Conservation (phyloP, 192 early-diverging fungal species). For the Backusella mclennaniae region DNA sequence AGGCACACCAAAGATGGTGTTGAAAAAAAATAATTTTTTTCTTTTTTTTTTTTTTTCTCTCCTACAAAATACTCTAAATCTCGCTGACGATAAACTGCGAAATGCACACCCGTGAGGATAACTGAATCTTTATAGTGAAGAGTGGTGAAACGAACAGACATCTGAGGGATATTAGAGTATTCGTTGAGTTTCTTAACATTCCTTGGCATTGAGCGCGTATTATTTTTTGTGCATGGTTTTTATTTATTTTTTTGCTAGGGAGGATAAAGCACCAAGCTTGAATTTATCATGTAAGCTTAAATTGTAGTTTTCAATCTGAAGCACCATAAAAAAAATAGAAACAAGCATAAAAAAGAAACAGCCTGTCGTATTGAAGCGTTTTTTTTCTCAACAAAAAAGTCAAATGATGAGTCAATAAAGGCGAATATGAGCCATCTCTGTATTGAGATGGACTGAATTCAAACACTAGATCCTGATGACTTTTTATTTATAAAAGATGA, state of each 20-base stretch:
- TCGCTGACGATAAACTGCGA: background rate
- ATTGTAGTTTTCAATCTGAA: conserved; percentile 9
- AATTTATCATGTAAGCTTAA: background rate
- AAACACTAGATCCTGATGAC: background rate
- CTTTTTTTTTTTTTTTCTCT: background rate
- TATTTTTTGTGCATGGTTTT: background rate
- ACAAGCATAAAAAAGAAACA: background rate
- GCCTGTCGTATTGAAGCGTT: background rate
- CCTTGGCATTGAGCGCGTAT: background rate
- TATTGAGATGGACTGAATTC: background rate
- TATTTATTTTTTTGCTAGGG: background rate
- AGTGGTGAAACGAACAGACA: conserved; percentile 4
- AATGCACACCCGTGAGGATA: conserved; percentile 7
- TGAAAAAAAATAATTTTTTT: background rate
- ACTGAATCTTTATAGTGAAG: background rate
- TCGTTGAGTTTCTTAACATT: background rate
- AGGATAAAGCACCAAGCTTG: background rate
- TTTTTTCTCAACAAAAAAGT: background rate
- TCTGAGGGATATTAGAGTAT: background rate
- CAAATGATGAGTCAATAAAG: background rate
- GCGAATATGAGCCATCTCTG: conserved; percentile 4
- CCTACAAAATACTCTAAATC: background rate
- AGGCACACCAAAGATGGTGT: no score
- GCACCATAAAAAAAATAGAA: background rate
- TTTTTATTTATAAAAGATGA: background rate